Conservation (phyloP, 495 filamentous ascomycete species). For the Penicillium coffeae region DNA sequence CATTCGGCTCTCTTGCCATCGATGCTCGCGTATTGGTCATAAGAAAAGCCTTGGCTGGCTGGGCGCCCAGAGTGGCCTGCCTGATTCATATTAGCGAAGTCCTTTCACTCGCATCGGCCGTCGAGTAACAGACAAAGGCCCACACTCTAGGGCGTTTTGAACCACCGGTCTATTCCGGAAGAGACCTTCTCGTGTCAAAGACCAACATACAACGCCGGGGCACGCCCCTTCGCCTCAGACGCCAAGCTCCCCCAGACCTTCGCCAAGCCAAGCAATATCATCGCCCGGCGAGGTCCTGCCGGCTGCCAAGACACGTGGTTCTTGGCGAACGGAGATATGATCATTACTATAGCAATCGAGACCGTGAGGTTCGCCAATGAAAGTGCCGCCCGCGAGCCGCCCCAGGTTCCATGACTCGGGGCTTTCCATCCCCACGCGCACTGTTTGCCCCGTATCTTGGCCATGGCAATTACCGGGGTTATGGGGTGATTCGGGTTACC, state of each 20-base stretch:
- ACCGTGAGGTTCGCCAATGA: neutral
- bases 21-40: neutral
- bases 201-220: neutral
- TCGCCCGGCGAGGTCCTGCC: neutral
- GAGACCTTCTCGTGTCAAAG: too few relatives aligned
- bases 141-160: too few relatives aligned
- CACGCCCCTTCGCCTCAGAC: neutral
- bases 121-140: too few relatives aligned
- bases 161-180: neutral
- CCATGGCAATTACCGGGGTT: neutral
- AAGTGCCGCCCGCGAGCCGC: neutral
- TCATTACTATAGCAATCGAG: neutral
- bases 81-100: neutral
- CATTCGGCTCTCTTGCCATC: neutral
- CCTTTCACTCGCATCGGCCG: neutral
- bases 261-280: neutral
- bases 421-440: neutral
- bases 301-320: neutral
- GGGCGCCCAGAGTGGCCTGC: neutral
- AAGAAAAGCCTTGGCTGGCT: neutral
- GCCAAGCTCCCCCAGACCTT: neutral
- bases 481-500: constrained; percentile 20
- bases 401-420: neutral
- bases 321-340: neutral
- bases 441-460: neutral